Conservation (phyloP, 441 rosid species). For the Syzygium malaccense region DNA sequence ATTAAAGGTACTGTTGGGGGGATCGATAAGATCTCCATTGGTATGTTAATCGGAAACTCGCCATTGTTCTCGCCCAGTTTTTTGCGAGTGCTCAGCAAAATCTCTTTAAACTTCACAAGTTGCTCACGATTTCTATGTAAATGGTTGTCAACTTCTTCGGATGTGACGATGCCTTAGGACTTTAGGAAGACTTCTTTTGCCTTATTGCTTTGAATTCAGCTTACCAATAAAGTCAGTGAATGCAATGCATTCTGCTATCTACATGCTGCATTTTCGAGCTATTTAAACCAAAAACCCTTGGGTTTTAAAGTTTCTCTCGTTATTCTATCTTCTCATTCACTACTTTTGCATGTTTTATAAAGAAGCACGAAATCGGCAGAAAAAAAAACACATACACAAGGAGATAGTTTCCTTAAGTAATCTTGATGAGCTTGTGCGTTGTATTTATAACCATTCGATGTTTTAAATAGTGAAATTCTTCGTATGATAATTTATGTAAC, state of each 20-base stretch:
- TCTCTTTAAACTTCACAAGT: not conserved
- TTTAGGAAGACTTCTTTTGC: not conserved
- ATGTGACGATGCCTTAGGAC: not conserved
- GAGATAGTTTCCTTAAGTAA: not conserved
- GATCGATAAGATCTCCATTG: not conserved
- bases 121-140: not conserved
- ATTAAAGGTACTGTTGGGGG: not conserved
- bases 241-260: not conserved
- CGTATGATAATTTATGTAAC: not conserved
- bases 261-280: not conserved
- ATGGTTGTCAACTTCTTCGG: too few relatives aligned
- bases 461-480: not conserved
- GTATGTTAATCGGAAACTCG: not conserved
- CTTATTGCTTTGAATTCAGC: not conserved
- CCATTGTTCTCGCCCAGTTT: not conserved
- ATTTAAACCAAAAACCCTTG: not conserved
- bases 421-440: not conserved
- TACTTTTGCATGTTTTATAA: not conserved
- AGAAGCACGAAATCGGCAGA: accelerated
- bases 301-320: not conserved
- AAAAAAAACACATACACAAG: not conserved
- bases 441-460: not conserved
- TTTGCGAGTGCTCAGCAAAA: not conserved
- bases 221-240: not conserved
- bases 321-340: not conserved